These are phyloP conservation scores for Epithele typhae DNA, from an alignment of 768 basidiomycete species.

Conservation along the genomic window DNA sequence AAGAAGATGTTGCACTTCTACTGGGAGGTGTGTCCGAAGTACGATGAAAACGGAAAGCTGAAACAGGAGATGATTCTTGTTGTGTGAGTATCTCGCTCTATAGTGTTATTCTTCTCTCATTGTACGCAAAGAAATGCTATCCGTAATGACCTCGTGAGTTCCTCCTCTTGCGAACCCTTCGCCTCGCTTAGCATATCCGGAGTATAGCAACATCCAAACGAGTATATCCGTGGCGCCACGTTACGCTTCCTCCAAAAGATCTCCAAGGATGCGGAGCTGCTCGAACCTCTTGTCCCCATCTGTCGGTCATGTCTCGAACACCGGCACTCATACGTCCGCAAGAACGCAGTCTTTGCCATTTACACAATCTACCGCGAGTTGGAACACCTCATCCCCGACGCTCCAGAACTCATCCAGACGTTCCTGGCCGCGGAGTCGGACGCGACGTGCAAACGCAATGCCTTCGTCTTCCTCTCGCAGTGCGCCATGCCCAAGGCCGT, in stretches of 20 bases:
- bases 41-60: constrained; percentile 93
- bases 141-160: constrained; percentile 88
- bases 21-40: constrained; percentile 97
- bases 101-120: constrained; percentile 3
- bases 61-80: constrained; percentile 99
- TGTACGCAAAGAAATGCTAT: constrained; percentile 75
- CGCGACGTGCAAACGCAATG: constrained; percentile 94
- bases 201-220: constrained; percentile 93
- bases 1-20: constrained; percentile 97
- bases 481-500: constrained; percentile 88
- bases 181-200: constrained; percentile 2
- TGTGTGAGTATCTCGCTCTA: constrained; percentile 58
- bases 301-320: constrained; percentile 95
- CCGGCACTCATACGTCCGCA: constrained; percentile 95
- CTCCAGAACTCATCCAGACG: constrained; percentile 91
- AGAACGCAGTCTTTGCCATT: constrained; percentile 96
- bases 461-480: constrained; percentile 89
- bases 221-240: constrained; percentile 98
- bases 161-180: neutral
- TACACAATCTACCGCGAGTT: constrained; percentile 93
- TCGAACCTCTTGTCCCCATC: constrained; percentile 93
- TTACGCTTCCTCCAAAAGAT: constrained; percentile 96
- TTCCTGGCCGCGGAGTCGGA: constrained; percentile 96
- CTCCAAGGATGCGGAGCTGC: constrained; percentile 83
- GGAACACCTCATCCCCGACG: constrained; percentile 93